Conservation (phyloP, 768 basidiomycete genomes). For the Royoungia palumana region DNA sequence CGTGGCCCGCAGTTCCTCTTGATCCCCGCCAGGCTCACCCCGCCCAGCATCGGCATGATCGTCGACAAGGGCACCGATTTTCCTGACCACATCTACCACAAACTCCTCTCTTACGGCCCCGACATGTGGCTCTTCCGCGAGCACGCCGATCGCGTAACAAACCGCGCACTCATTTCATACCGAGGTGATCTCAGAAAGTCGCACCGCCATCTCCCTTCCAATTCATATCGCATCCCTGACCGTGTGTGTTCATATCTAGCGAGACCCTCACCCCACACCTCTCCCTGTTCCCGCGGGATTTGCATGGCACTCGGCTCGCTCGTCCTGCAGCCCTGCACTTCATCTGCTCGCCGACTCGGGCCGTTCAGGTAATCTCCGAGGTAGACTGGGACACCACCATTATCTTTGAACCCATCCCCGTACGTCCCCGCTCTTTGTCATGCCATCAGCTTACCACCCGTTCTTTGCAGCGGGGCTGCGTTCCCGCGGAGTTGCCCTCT, state of each 20-base stretch:
- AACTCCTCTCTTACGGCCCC: conserved; percentile 58
- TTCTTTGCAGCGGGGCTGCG: conserved; percentile 60
- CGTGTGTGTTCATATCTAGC: conserved; percentile 52
- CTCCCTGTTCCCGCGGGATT: conserved; percentile 68
- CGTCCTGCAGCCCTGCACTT: conserved; percentile 66
- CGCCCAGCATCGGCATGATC: conserved; percentile 72
- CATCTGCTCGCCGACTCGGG: conserved; percentile 78
- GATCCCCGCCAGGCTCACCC: conserved; percentile 51
- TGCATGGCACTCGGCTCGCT: conserved; percentile 50
- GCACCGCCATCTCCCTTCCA: conserved; percentile 7
- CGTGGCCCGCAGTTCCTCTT: background rate
- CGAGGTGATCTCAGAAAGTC: conserved; percentile 70
- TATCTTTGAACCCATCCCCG: conserved; percentile 87
- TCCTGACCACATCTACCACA: conserved; percentile 50
- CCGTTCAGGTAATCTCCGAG: conserved; percentile 63
- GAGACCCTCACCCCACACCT: conserved; percentile 71
- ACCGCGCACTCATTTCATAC: conserved; percentile 72
- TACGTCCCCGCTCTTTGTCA: conserved; percentile 33
- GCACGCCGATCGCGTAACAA: conserved; percentile 53
- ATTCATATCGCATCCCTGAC: conserved; percentile 8
- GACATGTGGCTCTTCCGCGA: conserved; percentile 80
- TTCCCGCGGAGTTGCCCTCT: conserved; percentile 74
- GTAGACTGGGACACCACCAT: conserved; percentile 64
- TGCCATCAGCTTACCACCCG: background rate
- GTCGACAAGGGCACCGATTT: conserved; percentile 82